Base-by-base conservation (phyloP, 176 grass and related monocot species). In the Cocos nucifera region DNA sequence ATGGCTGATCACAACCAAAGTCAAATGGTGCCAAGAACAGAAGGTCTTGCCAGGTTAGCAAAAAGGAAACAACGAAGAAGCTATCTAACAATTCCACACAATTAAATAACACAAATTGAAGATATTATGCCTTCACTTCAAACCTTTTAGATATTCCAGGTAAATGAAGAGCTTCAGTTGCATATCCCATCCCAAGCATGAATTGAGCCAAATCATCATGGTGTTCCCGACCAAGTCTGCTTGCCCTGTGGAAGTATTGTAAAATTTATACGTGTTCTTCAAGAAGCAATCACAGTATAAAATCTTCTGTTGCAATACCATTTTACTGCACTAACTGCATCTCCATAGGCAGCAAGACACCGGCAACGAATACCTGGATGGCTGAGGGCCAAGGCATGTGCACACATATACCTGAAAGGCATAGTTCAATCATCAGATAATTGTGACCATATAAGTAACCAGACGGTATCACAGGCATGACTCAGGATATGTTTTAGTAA, bases 121-220 rank as follows among this genome's bases (percentile, higher is more conserved):
- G 52, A 72, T 30, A 20, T 22, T 61, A 54, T 51, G 22, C 25
- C 19, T 27, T 48, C 29, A 69, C 53, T 53, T 12, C 66, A 30
- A 54, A 85, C 87, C 93, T 88, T 78, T 98, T 98, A 56, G 87
- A 92, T 73, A 98, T 98, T 88, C 93, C 93, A 59, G 84, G 93
- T 68, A 98, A 85, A 98, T 98, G 93, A 65, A 92, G 93, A 80
- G 93, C 93, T 88, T 98, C 93, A 62, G 93, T 92, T 59, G 93
- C 93, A 83, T 98, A 98, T 56, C 93, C 93, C 93, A 98, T 98
- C 63, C 93, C 93, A 73, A 98, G 81, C 93, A 98, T 88, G 81
- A 98, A 98, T 56, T 98, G 84, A 67, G 93, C 93, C 27, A 98
- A 86, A 77, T 98, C 93, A 80, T 98, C 93, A 76, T 92, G 93